These are phyloP conservation scores for Rhytidhysteron rufulum DNA, from an alignment of 2,329 filamentous ascomycete species.

Conservation along the genomic window DNA sequence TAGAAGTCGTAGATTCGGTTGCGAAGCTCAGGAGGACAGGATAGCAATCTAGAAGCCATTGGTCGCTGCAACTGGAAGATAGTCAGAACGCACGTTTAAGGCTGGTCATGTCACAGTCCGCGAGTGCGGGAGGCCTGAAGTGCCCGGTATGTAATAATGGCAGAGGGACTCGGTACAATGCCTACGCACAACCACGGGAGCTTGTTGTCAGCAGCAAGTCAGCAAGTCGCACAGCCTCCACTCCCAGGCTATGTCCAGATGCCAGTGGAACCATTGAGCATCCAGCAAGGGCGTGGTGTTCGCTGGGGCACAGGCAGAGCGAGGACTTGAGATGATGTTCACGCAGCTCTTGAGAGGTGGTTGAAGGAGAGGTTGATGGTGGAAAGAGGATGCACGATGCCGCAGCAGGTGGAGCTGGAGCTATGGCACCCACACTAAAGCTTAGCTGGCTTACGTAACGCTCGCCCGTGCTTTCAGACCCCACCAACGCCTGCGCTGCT, in stretches of 20 bases:
- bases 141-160: too few relatives aligned
- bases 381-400: too few relatives aligned
- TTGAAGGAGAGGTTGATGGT: neutral
- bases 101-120: too few relatives aligned
- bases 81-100: neutral
- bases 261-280: too few relatives aligned
- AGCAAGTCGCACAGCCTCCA: neutral
- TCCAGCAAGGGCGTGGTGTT: too few relatives aligned
- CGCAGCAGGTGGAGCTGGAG: too few relatives aligned
- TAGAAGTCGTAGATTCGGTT: constrained; percentile 14
- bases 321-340: neutral
- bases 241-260: too few relatives aligned
- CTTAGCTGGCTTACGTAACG: too few relatives aligned
- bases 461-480: too few relatives aligned
- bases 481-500: too few relatives aligned
- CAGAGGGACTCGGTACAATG: neutral
- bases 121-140: neutral
- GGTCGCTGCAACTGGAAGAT: neutral
- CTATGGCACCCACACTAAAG: too few relatives aligned
- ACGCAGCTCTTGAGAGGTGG: neutral
- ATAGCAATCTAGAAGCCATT: constrained; percentile 9
- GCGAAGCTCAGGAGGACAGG: constrained; percentile 15
- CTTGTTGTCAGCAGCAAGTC: neutral
- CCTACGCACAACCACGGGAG: neutral
- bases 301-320: too few relatives aligned